Base-by-base conservation (phyloP, 2,329 filamentous ascomycete species). In the Aspergillus carbonarius region DNA sequence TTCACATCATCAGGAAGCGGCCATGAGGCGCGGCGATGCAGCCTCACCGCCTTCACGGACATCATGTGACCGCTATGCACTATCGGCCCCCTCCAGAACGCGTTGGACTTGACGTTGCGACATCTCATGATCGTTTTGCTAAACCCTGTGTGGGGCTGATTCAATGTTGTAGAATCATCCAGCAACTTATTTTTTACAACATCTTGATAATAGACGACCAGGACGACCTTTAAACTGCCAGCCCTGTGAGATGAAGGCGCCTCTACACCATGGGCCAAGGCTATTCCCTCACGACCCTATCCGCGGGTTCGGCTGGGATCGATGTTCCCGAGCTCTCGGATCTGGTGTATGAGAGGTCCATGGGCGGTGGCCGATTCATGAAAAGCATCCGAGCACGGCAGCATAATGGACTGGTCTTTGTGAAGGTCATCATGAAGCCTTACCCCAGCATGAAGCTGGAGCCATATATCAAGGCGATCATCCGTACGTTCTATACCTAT, bases 351-450 rank as follows among this genome's bases (percentile, higher is more conserved):
- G 95, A 99, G 77, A 92, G 90, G 76, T 92, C 92, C 35, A 86
- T 99, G 70, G 93, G 93, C 49, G 92, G 90, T 65, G 92, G 92
- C 23, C 88, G 95, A 37, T 97, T 99, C 70, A 95, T 99, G 88
- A 97, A 98, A 77, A 95, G 91, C 63, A 93, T 98, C 64, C 87
- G 93, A 64, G 95, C 93, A 23, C 85, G 92, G 51, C 91, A 96
- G 73, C 89, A 90, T 69, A 90, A 96, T 80, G 93, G 95, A 56
- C 82, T 97, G 40, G 93, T 96, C 17, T 88, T 98, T 57, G 92
- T 96, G 72, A 98, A 98, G 78, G 89, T 96, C 30, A 89, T 96
- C 58, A 91, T 96, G 75, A 99, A 99, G 77, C 92, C 93, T 3
- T 96, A 92, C 72, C 83, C 89, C 25, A 87, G 88, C 63, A 89